phyloP scores from a whole-genome alignment of 495 filamentous ascomycete genomes.

The Parathielavia hyrcaniae region DNA sequence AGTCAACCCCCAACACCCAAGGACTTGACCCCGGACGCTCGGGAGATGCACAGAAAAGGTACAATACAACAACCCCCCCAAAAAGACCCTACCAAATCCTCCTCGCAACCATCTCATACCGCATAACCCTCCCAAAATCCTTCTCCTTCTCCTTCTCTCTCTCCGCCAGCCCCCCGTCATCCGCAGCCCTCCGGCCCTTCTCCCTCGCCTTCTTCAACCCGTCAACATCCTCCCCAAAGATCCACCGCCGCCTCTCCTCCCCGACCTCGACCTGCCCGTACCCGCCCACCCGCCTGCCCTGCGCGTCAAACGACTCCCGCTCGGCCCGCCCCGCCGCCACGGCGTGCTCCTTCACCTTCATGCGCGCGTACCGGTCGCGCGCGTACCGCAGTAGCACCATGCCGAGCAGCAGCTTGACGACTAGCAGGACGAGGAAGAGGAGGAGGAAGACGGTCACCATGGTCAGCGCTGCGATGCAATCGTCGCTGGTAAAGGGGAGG shows the following conservation, averaged over 20 bases:
- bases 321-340: conserved; percentile 42
- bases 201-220: conserved; percentile 61
- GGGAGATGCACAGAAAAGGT: no score
- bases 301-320: conserved; percentile 55
- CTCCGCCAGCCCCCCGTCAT: no score
- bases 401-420: conserved; percentile 76
- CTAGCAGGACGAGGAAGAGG: conserved; percentile 68
- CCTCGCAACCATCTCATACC: conserved; percentile 82
- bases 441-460: conserved; percentile 75
- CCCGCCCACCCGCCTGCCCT: conserved; percentile 66
- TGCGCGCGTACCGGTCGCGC: conserved; percentile 66
- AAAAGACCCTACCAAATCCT: conserved; percentile 26
- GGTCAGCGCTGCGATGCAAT: conserved; percentile 61
- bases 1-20: background rate
- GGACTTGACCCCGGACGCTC: no score
- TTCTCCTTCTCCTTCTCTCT: conserved; percentile 48
- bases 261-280: conserved; percentile 82
- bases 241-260: conserved; percentile 78
- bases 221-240: conserved; percentile 79
- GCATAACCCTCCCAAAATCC: conserved; percentile 58
- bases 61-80: background rate
- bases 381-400: conserved; percentile 72
- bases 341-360: conserved; percentile 64
- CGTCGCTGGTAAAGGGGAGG: conserved; percentile 50
- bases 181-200: conserved; percentile 52